These are phyloP conservation scores for Fraxinus ornus DNA, from an alignment of 305 asterid species.

Conservation along the genomic window DNA sequence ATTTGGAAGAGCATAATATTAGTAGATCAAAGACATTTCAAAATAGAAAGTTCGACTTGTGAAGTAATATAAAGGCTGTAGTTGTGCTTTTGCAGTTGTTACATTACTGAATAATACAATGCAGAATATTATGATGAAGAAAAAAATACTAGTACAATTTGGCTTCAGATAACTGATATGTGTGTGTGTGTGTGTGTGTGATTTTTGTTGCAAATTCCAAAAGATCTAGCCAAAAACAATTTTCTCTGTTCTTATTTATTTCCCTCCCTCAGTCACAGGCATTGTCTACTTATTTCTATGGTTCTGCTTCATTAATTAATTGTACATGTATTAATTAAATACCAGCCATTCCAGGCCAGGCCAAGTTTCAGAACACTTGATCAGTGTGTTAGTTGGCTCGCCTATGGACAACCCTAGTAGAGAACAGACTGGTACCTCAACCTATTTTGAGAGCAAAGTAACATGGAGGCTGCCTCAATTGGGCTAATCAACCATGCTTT, in stretches of 20 bases:
- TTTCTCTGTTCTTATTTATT: neutral
- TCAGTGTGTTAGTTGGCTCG: neutral
- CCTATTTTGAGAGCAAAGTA: neutral
- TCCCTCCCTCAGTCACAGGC: neutral
- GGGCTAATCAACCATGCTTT: neutral
- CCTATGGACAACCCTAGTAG: neutral
- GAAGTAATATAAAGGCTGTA: neutral
- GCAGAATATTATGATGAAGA: neutral
- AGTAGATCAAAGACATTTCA: neutral
- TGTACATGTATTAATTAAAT: neutral
- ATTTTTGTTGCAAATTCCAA: neutral
- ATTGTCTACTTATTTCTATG: neutral
- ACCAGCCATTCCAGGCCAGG: neutral
- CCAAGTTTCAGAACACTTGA: neutral
- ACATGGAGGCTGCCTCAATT: neutral
- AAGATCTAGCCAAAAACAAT: neutral
- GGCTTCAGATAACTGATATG: neutral
- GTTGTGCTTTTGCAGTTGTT: neutral
- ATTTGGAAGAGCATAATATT: neutral
- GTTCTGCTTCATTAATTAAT: neutral
- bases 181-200: no score
- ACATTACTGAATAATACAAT: neutral
- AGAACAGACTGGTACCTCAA: neutral
- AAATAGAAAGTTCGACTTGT: neutral
- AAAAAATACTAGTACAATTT: neutral